Conservation (phyloP, 768 basidiomycete genomes). For the Boletus fagicola region DNA sequence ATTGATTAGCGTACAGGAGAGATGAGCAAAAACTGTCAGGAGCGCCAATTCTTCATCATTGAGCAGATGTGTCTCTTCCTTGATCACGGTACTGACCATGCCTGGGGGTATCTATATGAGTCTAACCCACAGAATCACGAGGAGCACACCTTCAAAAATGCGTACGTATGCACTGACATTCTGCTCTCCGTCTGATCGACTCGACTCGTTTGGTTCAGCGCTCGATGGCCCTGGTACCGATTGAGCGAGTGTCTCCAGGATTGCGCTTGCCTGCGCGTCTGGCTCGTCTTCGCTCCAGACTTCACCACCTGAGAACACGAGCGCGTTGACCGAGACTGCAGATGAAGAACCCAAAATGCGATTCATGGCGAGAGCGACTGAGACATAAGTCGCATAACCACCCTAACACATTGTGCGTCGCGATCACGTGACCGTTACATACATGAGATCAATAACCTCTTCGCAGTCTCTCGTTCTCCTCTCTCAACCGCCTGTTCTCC, state of each 20-base stretch:
- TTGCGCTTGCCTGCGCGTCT: slow-evolving; percentile 2
- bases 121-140: not conserved
- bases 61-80: slow-evolving; percentile 53
- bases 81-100: slow-evolving; percentile 53
- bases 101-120: slow-evolving; percentile 37
- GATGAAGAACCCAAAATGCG: slow-evolving; percentile 7
- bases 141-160: slow-evolving; percentile 34
- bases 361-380: slow-evolving; percentile 5
- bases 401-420: not conserved
- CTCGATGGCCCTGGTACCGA: slow-evolving; percentile 15
- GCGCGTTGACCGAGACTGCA: slow-evolving; percentile 20
- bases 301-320: slow-evolving; percentile 34
- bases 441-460: slow-evolving; percentile 34
- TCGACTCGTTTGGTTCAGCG: not conserved
- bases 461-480: slow-evolving; percentile 64
- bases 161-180: slow-evolving; percentile 28
- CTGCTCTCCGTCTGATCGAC: slow-evolving; percentile 2
- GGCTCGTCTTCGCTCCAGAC: slow-evolving; percentile 16
- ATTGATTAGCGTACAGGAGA: slow-evolving; percentile 47
- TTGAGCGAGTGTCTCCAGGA: slow-evolving; percentile 9
- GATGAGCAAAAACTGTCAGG: slow-evolving; percentile 39
- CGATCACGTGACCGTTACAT: slow-evolving; percentile 15
- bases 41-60: slow-evolving; percentile 44
- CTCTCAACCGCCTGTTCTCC: slow-evolving; percentile 53
- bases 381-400: not conserved